A percentile compares a stretch with the other conserved stretches of the same genome.
Conservation (phyloP, 139 green algal genomes). For the Micractinium conductrix region DNA sequence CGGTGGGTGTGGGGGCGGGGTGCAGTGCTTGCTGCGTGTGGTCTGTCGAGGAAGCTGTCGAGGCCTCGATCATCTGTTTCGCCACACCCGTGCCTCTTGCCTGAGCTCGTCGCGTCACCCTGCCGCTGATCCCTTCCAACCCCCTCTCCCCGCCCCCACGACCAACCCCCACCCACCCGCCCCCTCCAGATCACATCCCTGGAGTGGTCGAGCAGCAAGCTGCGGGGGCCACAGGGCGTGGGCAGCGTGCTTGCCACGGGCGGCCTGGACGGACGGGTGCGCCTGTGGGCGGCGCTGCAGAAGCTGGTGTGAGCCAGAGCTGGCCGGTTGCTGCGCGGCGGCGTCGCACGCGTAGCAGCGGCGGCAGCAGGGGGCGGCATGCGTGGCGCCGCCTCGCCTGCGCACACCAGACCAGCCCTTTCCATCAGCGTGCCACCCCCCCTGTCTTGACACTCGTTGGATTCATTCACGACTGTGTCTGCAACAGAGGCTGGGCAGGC, state of each 20-base stretch:
- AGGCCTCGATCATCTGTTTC: no score
- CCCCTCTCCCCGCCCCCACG: background rate
- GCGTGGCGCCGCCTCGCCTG: no score
- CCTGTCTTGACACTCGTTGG: no score
- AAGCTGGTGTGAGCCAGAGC: slow-evolving; percentile 14
- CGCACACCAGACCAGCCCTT: no score
- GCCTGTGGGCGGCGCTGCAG: slow-evolving; percentile 30
- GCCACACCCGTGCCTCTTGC: no score
- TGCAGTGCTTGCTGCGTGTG: background rate
- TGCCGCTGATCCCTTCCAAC: background rate
- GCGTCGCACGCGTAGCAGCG: no score
- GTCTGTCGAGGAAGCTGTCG: background rate
- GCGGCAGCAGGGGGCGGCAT: no score
- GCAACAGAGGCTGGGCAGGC: no score
- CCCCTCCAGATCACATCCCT: slow-evolving; percentile 37
- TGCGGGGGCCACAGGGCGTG: background rate
- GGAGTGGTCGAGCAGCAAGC: slow-evolving; percentile 36
- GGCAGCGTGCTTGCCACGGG: slow-evolving; percentile 31
- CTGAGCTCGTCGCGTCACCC: no score
- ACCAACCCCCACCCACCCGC: background rate
- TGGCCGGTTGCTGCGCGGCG: no score
- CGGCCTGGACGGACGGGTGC: slow-evolving; percentile 28
- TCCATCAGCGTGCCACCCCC: no score
- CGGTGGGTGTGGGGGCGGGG: background rate
- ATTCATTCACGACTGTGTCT: no score